Evolutionary conservation across 306 rosid genomes (phyloP).

Genomic region (Inga oerstediana): DNA sequence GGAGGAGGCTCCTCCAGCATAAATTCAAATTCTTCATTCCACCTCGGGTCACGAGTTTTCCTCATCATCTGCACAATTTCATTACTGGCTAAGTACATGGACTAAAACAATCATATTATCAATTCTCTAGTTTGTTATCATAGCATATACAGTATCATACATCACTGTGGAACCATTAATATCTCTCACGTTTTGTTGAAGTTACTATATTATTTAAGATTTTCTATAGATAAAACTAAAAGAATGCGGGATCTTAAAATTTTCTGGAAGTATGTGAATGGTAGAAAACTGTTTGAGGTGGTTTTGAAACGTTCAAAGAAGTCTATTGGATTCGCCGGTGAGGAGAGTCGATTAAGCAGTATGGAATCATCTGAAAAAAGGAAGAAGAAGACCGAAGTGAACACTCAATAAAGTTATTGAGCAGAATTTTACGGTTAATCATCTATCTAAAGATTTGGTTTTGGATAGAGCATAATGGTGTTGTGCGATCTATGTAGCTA

Average conservation of each 20-base stretch:
- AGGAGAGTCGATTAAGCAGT: too few relatives aligned
- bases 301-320: too few relatives aligned
- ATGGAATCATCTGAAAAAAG: too few relatives aligned
- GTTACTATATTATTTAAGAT: neutral
- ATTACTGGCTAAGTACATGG: neutral
- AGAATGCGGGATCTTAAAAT: neutral
- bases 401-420: too few relatives aligned
- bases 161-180: neutral
- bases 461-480: too few relatives aligned
- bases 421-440: too few relatives aligned
- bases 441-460: too few relatives aligned
- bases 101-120: neutral
- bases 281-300: neutral
- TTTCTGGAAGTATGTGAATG: neutral
- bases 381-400: too few relatives aligned
- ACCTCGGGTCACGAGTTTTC: conserved; percentile 74
- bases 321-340: too few relatives aligned
- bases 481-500: too few relatives aligned
- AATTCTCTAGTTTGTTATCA: neutral
- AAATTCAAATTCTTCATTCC: conserved; percentile 90
- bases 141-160: neutral
- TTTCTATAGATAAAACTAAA: neutral
- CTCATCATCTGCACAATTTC: conserved; percentile 53
- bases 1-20: conserved; percentile 96
- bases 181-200: neutral